phyloP scores from a whole-genome alignment of 75 land plant genomes.

The Isoetes taiwanensis region DNA sequence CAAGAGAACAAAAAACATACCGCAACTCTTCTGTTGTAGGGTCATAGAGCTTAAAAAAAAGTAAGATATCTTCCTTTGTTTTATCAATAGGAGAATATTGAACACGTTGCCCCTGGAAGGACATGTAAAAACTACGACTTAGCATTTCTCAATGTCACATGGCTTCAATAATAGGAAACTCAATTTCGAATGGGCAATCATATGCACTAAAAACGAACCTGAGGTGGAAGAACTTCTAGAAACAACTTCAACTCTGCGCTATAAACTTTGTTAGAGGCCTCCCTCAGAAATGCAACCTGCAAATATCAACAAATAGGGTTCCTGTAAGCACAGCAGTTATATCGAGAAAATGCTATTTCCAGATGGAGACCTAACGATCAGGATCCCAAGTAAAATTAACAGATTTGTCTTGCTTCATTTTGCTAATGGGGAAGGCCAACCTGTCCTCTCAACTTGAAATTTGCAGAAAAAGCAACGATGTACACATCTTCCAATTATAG shows the following conservation, averaged over 20 bases:
- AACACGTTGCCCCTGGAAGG: not conserved
- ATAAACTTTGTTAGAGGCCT: not conserved
- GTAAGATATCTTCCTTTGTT: slow-evolving; percentile 2
- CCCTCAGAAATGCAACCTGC: not conserved
- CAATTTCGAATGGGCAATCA: too few species aligned
- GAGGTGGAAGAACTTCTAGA: not conserved
- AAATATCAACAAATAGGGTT: too few species aligned
- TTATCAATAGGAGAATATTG: not conserved
- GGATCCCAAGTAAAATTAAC: too few species aligned
- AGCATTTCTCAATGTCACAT: too few species aligned
- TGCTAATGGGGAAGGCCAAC: too few species aligned
- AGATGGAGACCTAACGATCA: not conserved
- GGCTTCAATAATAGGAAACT: too few species aligned
- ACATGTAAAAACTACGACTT: too few species aligned
- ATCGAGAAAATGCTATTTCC: not conserved
- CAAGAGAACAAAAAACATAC: not conserved
- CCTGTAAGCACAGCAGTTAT: too few species aligned
- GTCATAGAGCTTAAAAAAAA: not conserved
- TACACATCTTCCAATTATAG: too few species aligned
- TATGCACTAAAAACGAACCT: not conserved
- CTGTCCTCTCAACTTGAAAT: too few species aligned
- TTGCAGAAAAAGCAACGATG: too few species aligned
- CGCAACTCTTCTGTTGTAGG: not conserved
- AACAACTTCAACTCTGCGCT: slow-evolving; percentile 1
- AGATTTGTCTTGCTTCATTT: too few species aligned